Conservation (phyloP, 1,284 basidiomycete species). For the Anthracocystis setariae region DNA sequence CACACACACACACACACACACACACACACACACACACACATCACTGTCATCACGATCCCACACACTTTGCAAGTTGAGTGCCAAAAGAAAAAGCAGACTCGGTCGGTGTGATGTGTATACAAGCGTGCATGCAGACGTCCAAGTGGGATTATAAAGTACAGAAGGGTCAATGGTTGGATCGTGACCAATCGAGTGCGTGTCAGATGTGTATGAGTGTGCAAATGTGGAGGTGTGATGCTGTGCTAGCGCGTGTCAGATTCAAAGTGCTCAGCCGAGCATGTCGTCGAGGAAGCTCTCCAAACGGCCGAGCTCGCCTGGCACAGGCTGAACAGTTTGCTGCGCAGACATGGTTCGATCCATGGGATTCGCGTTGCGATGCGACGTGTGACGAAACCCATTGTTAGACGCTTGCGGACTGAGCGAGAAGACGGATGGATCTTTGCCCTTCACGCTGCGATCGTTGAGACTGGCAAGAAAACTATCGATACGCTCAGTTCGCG, state of each 20-base stretch:
- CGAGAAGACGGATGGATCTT: conserved; percentile 28
- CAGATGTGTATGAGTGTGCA: neutral
- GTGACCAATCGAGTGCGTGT: neutral
- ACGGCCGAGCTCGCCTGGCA: conserved; percentile 28
- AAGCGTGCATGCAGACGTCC: neutral
- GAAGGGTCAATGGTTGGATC: neutral
- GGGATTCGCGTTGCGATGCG: neutral
- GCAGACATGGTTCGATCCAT: neutral
- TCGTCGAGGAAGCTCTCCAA: conserved; percentile 49
- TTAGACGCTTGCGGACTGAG: conserved; percentile 8
- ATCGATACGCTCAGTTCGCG: conserved; percentile 36
- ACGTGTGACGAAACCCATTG: neutral
- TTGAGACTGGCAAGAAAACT: conserved; percentile 47
- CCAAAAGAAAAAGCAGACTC: neutral
- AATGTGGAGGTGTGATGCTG: no score
- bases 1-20: no score
- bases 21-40: no score
- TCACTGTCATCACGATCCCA: no score
- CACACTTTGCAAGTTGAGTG: no score
- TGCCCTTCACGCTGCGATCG: conserved; percentile 20
- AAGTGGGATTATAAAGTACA: neutral
- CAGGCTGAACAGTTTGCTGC: conserved; percentile 15
- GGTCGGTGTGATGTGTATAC: neutral
- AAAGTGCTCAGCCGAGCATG: conserved; percentile 34
- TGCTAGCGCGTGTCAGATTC: no score